phyloP scores from a whole-genome alignment of 2,329 filamentous ascomycete species.

The Stromatinia cepivora region DNA sequence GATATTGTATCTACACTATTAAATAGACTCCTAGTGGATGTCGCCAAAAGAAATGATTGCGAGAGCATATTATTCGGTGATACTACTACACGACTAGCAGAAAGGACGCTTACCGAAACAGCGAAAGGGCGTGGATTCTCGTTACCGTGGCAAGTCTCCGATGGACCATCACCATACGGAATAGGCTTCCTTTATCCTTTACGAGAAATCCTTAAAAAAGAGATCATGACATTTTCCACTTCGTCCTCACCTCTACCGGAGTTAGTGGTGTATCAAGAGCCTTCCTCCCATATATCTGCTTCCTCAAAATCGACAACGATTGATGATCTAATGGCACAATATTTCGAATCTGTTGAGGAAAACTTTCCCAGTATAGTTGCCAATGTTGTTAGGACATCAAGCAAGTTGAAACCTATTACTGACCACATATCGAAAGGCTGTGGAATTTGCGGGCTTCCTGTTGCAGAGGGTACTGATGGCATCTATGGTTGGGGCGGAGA shows the following conservation, averaged over 20 bases:
- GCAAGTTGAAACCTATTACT: slow-evolving; percentile 64
- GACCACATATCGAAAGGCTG: slow-evolving; percentile 49
- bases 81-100: slow-evolving; percentile 84
- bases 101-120: slow-evolving; percentile 80
- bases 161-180: slow-evolving; percentile 53
- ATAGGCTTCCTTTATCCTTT: slow-evolving; percentile 70
- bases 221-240: slow-evolving; percentile 67
- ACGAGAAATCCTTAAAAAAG: slow-evolving; percentile 80
- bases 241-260: slow-evolving; percentile 53
- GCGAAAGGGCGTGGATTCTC: slow-evolving; percentile 87
- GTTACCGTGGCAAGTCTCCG: slow-evolving; percentile 77
- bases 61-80: slow-evolving; percentile 78
- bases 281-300: slow-evolving; percentile 39
- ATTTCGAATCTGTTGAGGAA: slow-evolving; percentile 82
- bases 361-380: slow-evolving; percentile 89
- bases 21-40: slow-evolving; percentile 67
- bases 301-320: slow-evolving; percentile 73
- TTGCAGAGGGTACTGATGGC: slow-evolving; percentile 63
- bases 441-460: slow-evolving; percentile 66
- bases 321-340: slow-evolving; percentile 84
- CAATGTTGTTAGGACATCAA: slow-evolving; percentile 91
- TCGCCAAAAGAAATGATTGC: slow-evolving; percentile 60
- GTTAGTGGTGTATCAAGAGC: slow-evolving; percentile 47
- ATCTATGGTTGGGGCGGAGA: slow-evolving; percentile 60
- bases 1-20: slow-evolving; percentile 73